Base-by-base conservation (phyloP, 1,139 yeast genomes). In the Geotrichum fermentans region DNA sequence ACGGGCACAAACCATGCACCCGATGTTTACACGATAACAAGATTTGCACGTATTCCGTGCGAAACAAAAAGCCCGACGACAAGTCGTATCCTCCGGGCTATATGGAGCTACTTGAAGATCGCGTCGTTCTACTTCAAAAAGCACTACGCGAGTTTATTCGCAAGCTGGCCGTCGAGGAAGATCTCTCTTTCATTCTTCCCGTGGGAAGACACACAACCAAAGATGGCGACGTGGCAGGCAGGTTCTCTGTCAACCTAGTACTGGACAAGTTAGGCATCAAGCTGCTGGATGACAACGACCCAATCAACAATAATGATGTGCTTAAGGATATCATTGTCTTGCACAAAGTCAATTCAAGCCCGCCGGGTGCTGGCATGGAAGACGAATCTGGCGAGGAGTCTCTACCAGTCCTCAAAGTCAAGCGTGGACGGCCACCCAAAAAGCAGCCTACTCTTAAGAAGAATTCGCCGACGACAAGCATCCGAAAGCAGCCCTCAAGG, bases 1-100 rank as follows among this genome's bases (percentile, higher is more conserved):
- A 41, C 18, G 45, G 45, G 5, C 45, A 41, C 20, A 41, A 33
- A 14, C 45, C 45, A 10, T 41, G 45, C 20, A 33, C 32, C 11
- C 28, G 45, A 17, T 41, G 45, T n/a, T n/a, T 41, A 4, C 21
- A 22, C 17, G 21, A 16, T n/a, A 41, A 41, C 32, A 33, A 32
- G 22, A 33, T 34, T 14, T 41, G 45, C 33, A 21, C 30, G 6
- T 41, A 41, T 21, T 8, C 39, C 4, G 21, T 20, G 8, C 5
- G 30, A 14, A 20, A 11, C 21, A 41, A 33, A 22, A 32, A 21
- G 22, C 16, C 39, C 1, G 33, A 32, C 24, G 30, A 22, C 21
- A 32, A 33, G n/a, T n/a, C 17, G 3, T 38, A 26, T 14, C 18
- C 45, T 20, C 37, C 45, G 2, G 39, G 30, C 17, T 33, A 41